Conservation (phyloP, 345 rosid species). For the Abelmoschus esculentus region DNA sequence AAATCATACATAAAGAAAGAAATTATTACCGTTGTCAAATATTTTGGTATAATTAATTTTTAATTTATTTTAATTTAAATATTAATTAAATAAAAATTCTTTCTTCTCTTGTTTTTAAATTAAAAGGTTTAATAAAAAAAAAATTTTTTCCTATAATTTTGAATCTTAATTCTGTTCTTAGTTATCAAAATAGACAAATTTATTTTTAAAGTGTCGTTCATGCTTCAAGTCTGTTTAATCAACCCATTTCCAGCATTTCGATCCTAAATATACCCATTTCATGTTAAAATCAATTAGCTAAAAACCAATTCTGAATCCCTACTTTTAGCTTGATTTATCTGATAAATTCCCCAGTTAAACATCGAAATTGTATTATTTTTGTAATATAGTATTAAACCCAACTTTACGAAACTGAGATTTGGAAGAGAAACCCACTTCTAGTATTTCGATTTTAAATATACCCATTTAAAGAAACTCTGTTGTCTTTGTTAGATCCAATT, state of each 20-base stretch:
- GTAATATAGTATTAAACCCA: neutral
- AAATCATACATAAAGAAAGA: too few relatives aligned
- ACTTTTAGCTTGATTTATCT: neutral
- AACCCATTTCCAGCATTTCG: neutral
- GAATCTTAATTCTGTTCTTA: too few relatives aligned
- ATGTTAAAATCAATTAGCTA: neutral
- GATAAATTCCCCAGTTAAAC: neutral
- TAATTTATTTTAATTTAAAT: too few relatives aligned
- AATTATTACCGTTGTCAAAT: too few relatives aligned
- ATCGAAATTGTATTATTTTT: neutral
- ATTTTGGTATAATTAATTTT: too few relatives aligned
- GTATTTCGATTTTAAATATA: neutral
- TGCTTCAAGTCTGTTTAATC: neutral
- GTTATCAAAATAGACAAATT: too few relatives aligned
- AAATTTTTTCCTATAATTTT: too few relatives aligned
- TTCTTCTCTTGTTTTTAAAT: too few relatives aligned
- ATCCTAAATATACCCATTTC: too few relatives aligned
- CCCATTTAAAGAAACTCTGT: neutral
- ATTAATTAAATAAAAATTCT: too few relatives aligned
- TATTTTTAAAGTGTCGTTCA: neutral
- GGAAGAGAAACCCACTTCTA: neutral
- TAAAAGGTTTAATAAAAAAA: too few relatives aligned
- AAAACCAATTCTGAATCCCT: neutral
- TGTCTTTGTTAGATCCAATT: conserved; percentile 9
- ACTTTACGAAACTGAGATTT: neutral